Evolutionary conservation across 2,329 filamentous ascomycete species (phyloP).

Genomic region (Graphiopsis chlorocephala): DNA sequence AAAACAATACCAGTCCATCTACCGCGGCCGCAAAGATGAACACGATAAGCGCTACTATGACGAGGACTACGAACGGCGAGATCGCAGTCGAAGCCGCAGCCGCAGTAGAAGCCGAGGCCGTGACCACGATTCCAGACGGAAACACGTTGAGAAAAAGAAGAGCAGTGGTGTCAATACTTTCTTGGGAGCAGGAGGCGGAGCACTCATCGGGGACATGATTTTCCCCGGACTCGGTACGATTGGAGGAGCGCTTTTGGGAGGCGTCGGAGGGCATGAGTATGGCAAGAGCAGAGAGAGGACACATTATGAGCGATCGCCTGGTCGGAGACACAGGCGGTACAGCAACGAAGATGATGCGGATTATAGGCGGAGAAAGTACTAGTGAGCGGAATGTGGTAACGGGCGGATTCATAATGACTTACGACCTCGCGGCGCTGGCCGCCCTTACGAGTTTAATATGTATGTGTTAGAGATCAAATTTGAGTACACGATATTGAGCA

Average conservation of each 20-base stretch:
- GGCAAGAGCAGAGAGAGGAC: slow-evolving; percentile 28
- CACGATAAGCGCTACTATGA: slow-evolving; percentile 17
- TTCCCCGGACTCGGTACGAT: slow-evolving; percentile 44
- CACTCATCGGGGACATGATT: slow-evolving; percentile 43
- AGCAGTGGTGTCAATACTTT: slow-evolving; percentile 39
- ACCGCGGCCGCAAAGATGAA: slow-evolving; percentile 12
- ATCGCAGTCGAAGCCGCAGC: slow-evolving; percentile 18
- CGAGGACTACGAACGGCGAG: slow-evolving; percentile 7
- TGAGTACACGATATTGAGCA: not conserved
- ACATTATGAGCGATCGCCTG: slow-evolving; percentile 6
- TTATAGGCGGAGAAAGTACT: slow-evolving; percentile 11
- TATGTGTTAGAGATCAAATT: not conserved
- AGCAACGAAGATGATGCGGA: slow-evolving; percentile 14
- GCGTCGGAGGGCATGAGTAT: slow-evolving; percentile 43
- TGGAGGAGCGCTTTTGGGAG: slow-evolving; percentile 41
- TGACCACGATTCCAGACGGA: slow-evolving; percentile 14
- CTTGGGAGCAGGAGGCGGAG: slow-evolving; percentile 45
- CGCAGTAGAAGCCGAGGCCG: slow-evolving; percentile 18
- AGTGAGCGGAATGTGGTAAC: not conserved
- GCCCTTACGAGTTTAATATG: not conserved
- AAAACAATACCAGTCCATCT: slow-evolving; percentile 8
- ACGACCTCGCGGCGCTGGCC: slow-evolving; percentile 5
- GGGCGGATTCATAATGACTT: not conserved
- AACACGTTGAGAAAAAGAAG: slow-evolving; percentile 21
- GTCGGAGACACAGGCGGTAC: slow-evolving; percentile 11